These are phyloP conservation scores for Chaetomium olivaceum DNA, from an alignment of 2,329 filamentous ascomycete species.

Conservation along the genomic window DNA sequence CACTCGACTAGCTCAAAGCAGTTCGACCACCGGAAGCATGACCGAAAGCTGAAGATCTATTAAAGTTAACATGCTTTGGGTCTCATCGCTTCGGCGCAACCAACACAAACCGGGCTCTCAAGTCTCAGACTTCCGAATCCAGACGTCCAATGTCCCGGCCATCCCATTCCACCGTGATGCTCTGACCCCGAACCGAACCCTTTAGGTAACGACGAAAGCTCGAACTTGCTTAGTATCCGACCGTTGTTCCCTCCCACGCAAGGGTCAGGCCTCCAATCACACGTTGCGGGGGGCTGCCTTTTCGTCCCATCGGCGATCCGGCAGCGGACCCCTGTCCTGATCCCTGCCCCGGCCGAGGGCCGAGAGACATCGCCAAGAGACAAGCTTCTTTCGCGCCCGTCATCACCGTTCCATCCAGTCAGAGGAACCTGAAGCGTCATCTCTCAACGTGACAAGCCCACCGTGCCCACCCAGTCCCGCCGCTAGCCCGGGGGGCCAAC, in stretches of 20 bases:
- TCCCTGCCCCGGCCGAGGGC: neutral
- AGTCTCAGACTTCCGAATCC: neutral
- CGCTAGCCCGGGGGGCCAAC: neutral
- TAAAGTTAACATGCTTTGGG: neutral
- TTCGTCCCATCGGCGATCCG: neutral
- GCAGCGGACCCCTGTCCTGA: conserved; percentile 1
- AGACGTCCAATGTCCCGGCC: neutral
- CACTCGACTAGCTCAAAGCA: neutral
- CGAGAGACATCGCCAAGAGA: neutral
- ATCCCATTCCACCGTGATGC: neutral
- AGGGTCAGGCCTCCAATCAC: neutral
- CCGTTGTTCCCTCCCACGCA: neutral
- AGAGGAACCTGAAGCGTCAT: neutral
- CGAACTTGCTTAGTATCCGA: neutral
- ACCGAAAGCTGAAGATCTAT: neutral
- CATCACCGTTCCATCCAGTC: conserved; percentile 2
- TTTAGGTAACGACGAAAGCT: neutral
- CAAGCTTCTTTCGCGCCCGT: neutral
- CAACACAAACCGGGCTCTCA: neutral
- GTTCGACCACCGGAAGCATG: neutral
- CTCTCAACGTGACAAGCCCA: neutral
- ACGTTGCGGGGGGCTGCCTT: neutral
- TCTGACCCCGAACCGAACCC: neutral
- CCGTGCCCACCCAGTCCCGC: neutral
- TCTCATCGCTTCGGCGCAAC: neutral